Base-by-base conservation (phyloP, 2,329 filamentous ascomycete genomes). In the Sporothrix dimorphospora region DNA sequence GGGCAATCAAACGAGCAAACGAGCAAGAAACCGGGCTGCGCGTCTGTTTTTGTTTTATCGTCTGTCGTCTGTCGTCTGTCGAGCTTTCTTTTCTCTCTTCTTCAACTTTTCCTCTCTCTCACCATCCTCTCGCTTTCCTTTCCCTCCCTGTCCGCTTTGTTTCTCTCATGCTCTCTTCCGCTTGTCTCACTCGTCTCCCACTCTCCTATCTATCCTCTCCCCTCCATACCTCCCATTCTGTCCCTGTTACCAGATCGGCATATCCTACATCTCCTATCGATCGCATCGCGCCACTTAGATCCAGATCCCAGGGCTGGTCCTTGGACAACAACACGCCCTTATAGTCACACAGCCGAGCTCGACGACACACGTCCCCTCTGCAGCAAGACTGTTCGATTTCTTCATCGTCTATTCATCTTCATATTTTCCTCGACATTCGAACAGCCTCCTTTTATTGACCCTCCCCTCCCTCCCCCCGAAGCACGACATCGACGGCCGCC, bases 291-390 rank as follows among this genome's bases (percentile, higher is more conserved):
- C 21, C 14, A 19, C 40, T 12, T 3, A 14, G 4, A 27, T 45
- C 63, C 24, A 21, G 49, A 24, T 40, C 14, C 49, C 34, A 69
- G 3, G 66, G 66, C 49, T 27, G 66, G 66, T 27, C 66, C 49
- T 69, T 69, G 49, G 49, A 55, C 21, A 65, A 21, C 21, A 11
- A 24, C 34, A 21, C 57, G 34, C 12, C 12, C 24, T 3, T 30
- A 8, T 19, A n/a, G 11, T 2, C n/a, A 24, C 16, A 14, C 57
- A 16, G 27, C 49, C 34, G 6, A 63, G n/a, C 34, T 21, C 34
- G 14, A 57, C 27, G 8, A 21, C 57, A 40, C 7, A 45, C 12
- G 42, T 47, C 24, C 57, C 57, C 34, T 16, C 34, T 57, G 53
- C 14, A 16, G 16, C 11, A 12, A 19, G 34, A 2, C 14, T 3